Evolutionary conservation across 768 basidiomycete species (phyloP).

Genomic region (Chiua virens): DNA sequence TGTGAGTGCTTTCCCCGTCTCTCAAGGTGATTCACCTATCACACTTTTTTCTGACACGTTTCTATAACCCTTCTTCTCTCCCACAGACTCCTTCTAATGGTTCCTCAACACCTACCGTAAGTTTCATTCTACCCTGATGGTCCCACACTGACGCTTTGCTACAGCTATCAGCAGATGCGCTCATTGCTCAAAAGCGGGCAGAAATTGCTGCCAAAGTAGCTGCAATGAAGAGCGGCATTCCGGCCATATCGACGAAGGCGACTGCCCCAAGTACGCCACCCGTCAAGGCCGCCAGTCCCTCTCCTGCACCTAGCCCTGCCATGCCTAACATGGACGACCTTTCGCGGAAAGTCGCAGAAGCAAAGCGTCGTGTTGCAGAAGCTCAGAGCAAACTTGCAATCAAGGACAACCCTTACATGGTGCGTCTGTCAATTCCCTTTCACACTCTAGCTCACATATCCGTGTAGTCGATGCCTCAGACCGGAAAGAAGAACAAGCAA

Average conservation of each 20-base stretch:
- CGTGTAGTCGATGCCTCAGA: constrained; percentile 51
- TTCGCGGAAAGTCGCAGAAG: constrained; percentile 74
- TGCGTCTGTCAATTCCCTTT: constrained; percentile 31
- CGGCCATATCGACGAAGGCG: constrained; percentile 32
- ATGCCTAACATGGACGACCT: constrained; percentile 59
- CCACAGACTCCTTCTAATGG: constrained; percentile 54
- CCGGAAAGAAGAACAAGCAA: constrained; percentile 51
- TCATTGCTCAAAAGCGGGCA: constrained; percentile 81
- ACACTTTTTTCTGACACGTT: constrained; percentile 54
- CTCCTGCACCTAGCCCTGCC: constrained; percentile 41
- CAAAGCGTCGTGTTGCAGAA: constrained; percentile 80
- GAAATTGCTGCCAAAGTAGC: constrained; percentile 87
- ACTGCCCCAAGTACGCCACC: constrained; percentile 23
- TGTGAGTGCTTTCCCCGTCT: constrained; percentile 54
- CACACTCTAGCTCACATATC: not conserved
- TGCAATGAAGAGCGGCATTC: constrained; percentile 54
- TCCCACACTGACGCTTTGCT: constrained; percentile 2
- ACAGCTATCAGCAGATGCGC: constrained; percentile 54
- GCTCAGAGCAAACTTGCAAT: constrained; percentile 73
- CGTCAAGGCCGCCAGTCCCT: constrained; percentile 29
- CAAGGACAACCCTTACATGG: constrained; percentile 89
- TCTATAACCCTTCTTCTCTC: constrained; percentile 62
- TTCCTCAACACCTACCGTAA: constrained; percentile 41
- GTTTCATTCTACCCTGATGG: constrained; percentile 17
- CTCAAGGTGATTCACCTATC: constrained; percentile 69